Conservation (phyloP, 768 basidiomycete genomes). For the Agaricus sinodeliciosus region DNA sequence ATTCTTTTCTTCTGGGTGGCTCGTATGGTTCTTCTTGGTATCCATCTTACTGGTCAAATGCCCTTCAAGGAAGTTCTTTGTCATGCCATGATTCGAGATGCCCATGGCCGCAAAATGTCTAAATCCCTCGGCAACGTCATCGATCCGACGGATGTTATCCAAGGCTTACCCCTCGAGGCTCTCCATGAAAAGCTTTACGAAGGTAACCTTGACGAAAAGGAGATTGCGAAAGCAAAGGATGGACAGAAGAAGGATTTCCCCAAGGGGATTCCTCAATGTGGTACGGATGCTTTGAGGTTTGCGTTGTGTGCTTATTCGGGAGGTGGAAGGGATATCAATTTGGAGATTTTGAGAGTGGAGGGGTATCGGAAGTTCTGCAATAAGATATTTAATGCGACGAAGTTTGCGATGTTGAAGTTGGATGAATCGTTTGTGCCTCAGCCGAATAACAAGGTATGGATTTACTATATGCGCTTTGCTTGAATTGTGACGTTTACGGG, state of each 20-base stretch:
- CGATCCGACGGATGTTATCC: conserved; percentile 93
- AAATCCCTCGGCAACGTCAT: conserved; percentile 98
- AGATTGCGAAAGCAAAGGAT: conserved; percentile 82
- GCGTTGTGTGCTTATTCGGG: conserved; percentile 92
- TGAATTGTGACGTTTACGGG: conserved; percentile 4
- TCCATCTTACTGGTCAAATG: conserved; percentile 82
- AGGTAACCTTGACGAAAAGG: conserved; percentile 91
- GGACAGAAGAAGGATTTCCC: conserved; percentile 99
- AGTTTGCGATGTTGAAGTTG: conserved; percentile 98
- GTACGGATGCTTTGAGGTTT: conserved; percentile 93
- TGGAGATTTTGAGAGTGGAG: conserved; percentile 93
- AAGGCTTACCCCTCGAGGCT: conserved; percentile 70
- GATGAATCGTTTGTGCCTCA: conserved; percentile 79
- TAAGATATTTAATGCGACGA: conserved; percentile 98
- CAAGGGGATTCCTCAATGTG: conserved; percentile 98
- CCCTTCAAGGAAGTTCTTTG: conserved; percentile 96
- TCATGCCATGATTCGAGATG: conserved; percentile 98
- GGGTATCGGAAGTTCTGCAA: conserved; percentile 99
- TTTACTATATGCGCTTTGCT: not conserved
- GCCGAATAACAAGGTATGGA: conserved; percentile 52
- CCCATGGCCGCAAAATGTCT: conserved; percentile 98
- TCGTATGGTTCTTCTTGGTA: conserved; percentile 92
- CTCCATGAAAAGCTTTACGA: conserved; percentile 82
- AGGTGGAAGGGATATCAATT: conserved; percentile 93
- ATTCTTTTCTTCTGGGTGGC: conserved; percentile 99